phyloP scores from a whole-genome alignment of 129 eudicot species.

The Flaveria ramosissima region DNA sequence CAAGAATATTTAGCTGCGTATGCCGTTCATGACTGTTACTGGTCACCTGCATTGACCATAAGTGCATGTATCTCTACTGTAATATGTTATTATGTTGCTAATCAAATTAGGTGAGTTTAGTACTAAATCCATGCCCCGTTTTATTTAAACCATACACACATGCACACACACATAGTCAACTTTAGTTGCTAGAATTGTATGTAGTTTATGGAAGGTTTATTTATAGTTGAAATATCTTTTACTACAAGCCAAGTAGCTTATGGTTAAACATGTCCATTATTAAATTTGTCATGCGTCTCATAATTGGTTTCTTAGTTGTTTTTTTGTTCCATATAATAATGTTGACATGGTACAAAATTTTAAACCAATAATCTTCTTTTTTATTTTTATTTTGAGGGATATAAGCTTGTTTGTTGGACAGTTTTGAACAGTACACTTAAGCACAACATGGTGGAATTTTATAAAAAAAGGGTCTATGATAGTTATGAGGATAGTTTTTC shows the following conservation, averaged over 20 bases:
- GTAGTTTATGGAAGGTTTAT: neutral
- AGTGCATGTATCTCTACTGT: neutral
- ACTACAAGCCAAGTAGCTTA: neutral
- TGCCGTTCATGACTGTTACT: neutral
- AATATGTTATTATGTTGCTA: neutral
- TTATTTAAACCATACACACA: neutral
- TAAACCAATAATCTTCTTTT: neutral
- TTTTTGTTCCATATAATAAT: neutral
- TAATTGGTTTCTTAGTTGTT: neutral
- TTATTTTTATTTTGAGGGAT: neutral
- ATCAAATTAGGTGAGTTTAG: neutral
- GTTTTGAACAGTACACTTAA: neutral
- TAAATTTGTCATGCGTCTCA: neutral
- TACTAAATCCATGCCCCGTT: neutral
- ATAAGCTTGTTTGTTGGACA: constrained; percentile 5
- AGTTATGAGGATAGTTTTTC: neutral
- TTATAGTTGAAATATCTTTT: neutral
- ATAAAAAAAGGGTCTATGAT: neutral
- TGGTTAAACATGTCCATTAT: neutral
- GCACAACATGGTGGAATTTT: neutral
- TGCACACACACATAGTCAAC: neutral
- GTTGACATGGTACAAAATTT: neutral
- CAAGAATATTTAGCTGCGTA: neutral
- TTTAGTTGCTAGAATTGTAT: neutral
- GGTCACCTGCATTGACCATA: neutral